These are phyloP conservation scores for Moesziomyces sp. DNA, from an alignment of 1,284 basidiomycete genomes.

Conservation along the genomic window DNA sequence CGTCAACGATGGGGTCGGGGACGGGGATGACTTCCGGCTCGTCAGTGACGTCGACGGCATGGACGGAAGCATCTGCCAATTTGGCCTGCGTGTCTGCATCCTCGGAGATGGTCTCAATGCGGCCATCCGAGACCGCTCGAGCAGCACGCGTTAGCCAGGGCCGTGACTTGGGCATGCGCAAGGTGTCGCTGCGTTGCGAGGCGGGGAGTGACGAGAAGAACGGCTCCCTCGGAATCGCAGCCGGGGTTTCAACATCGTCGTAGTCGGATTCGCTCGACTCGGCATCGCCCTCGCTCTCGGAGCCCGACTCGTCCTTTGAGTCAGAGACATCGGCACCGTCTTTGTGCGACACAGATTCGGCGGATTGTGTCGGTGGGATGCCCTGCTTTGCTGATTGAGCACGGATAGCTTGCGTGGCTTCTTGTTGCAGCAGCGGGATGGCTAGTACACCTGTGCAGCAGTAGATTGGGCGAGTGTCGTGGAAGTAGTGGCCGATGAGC, in stretches of 20 bases:
- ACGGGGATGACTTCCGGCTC: slow-evolving; percentile 5
- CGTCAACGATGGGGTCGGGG: slow-evolving; percentile 4
- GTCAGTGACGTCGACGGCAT: slow-evolving; percentile 9
- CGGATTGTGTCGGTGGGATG: neutral
- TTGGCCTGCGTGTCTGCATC: slow-evolving; percentile 12
- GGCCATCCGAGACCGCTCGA: slow-evolving; percentile 37
- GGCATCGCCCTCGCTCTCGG: slow-evolving; percentile 26
- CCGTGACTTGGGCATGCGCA: slow-evolving; percentile 33
- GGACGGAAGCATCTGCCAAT: slow-evolving; percentile 10
- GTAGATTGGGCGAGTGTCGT: slow-evolving; percentile 50
- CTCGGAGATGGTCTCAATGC: slow-evolving; percentile 31
- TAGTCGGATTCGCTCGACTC: slow-evolving; percentile 36
- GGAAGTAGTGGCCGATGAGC: slow-evolving; percentile 53
- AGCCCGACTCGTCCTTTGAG: slow-evolving; percentile 21
- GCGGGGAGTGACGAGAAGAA: slow-evolving; percentile 28
- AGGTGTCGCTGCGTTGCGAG: slow-evolving; percentile 18
- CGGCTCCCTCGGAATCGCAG: slow-evolving; percentile 36
- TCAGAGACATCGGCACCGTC: slow-evolving; percentile 2
- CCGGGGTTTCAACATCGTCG: slow-evolving; percentile 54
- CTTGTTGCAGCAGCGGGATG: slow-evolving; percentile 48
- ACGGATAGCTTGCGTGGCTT: slow-evolving; percentile 35
- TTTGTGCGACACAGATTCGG: neutral
- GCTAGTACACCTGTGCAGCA: slow-evolving; percentile 52
- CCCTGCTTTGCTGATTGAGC: slow-evolving; percentile 23
- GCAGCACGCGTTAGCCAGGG: slow-evolving; percentile 43